Conservation (phyloP, 768 basidiomycete genomes). For the Amanita polypyramis region DNA sequence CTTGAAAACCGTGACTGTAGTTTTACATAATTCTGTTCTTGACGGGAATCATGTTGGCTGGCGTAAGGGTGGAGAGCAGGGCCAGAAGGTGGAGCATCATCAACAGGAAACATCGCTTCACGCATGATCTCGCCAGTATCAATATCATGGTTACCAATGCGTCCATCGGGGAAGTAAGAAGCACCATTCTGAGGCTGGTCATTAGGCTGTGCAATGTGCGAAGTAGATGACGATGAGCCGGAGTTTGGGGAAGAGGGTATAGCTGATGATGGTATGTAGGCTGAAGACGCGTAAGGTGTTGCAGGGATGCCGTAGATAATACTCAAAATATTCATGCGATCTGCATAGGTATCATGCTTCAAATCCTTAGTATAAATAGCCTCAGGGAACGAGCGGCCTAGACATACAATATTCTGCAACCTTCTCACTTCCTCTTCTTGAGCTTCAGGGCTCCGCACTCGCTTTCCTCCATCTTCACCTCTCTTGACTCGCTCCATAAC, state of each 20-base stretch:
- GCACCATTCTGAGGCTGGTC: constrained; percentile 38
- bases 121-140: constrained; percentile 9
- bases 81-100: constrained; percentile 3
- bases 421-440: constrained; percentile 85
- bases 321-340: constrained; percentile 88
- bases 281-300: constrained; percentile 50
- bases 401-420: constrained; percentile 76
- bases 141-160: constrained; percentile 17
- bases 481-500: constrained; percentile 88
- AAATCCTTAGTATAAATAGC: constrained; percentile 20
- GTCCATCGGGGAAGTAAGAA: constrained; percentile 21
- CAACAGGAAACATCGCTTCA: constrained; percentile 7
- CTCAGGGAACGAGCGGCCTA: constrained; percentile 6
- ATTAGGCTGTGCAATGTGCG: constrained; percentile 9
- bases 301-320: constrained; percentile 82
- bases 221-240: constrained; percentile 40
- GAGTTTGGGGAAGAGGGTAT: constrained; percentile 24
- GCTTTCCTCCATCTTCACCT: constrained; percentile 68
- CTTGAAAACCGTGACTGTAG: not conserved
- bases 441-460: constrained; percentile 74
- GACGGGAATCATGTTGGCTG: constrained; percentile 27
- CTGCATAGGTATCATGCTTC: constrained; percentile 87
- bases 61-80: constrained; percentile 42
- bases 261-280: constrained; percentile 25
- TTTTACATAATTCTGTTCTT: constrained; percentile 13